phyloP scores from a whole-genome alignment of 441 rosid species.

The Rhodomyrtus psidioides region DNA sequence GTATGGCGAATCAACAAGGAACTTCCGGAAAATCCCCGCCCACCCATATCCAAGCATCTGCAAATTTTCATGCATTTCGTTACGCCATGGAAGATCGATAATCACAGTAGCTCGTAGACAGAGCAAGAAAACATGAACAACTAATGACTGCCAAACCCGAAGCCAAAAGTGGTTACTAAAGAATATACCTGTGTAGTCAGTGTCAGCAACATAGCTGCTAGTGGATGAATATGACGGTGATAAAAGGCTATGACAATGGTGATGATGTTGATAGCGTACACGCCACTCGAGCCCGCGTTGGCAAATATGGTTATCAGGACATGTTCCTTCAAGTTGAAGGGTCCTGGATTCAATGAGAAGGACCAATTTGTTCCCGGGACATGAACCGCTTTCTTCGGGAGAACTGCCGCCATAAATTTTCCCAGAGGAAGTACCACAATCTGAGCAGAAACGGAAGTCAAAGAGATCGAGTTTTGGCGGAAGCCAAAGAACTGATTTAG shows the following conservation, averaged over 20 bases:
- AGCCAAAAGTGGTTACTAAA: background rate
- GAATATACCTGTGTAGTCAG: slow-evolving; percentile 31
- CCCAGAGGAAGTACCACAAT: slow-evolving; percentile 39
- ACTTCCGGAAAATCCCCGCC: slow-evolving; percentile 37
- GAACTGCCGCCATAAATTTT: slow-evolving; percentile 36
- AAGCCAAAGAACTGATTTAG: slow-evolving; percentile 35
- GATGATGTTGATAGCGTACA: slow-evolving; percentile 22
- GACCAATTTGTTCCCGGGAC: slow-evolving; percentile 24
- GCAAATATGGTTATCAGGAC: slow-evolving; percentile 37
- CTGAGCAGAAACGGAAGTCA: slow-evolving; percentile 32
- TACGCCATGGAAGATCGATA: background rate
- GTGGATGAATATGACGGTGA: slow-evolving; percentile 10
- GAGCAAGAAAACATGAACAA: background rate
- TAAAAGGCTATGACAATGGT: slow-evolving; percentile 40
- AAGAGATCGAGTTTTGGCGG: slow-evolving; percentile 22
- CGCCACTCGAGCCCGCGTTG: slow-evolving; percentile 25
- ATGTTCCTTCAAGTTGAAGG: slow-evolving; percentile 46
- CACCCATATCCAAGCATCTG: slow-evolving; percentile 47
- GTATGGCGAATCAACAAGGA: slow-evolving; percentile 41
- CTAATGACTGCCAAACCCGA: background rate
- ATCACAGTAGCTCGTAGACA: background rate
- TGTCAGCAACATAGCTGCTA: slow-evolving; percentile 30
- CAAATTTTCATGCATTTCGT: background rate
- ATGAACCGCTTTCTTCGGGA: slow-evolving; percentile 7
- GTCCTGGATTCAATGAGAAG: slow-evolving; percentile 39